These are phyloP conservation scores for Malus hybrid DNA, from an alignment of 331 rosid species.

Conservation along the genomic window DNA sequence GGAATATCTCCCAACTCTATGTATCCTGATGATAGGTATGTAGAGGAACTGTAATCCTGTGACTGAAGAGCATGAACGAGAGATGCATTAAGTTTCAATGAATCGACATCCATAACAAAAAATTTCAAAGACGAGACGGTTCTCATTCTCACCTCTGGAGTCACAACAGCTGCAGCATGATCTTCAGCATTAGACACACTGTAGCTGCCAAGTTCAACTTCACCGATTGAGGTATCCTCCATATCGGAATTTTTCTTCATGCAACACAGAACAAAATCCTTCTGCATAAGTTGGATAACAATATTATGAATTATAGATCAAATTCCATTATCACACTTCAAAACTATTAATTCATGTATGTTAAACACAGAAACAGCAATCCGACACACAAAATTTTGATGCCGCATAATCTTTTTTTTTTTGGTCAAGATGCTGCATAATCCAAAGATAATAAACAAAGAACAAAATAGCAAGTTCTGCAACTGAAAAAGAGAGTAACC, in stretches of 20 bases:
- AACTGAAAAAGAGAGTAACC: background rate
- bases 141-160: constrained; percentile 6
- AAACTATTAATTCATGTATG: no score
- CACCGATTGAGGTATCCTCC: background rate
- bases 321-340: no score
- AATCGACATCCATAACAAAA: background rate
- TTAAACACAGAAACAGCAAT: no score
- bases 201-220: background rate
- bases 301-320: background rate
- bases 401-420: no score
- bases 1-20: constrained; percentile 10
- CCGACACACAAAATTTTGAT: no score
- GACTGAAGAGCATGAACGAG: background rate
- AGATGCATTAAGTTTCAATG: background rate
- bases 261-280: constrained; percentile 5
- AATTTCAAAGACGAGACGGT: background rate
- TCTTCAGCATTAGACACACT: background rate
- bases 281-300: background rate
- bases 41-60: background rate
- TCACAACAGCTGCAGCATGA: background rate
- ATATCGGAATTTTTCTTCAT: background rate
- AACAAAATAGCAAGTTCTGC: background rate
- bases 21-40: background rate
- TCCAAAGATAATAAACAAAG: background rate
- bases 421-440: no score